Base-by-base conservation (phyloP, 441 rosid genomes). In the Aquilaria agallochum region DNA sequence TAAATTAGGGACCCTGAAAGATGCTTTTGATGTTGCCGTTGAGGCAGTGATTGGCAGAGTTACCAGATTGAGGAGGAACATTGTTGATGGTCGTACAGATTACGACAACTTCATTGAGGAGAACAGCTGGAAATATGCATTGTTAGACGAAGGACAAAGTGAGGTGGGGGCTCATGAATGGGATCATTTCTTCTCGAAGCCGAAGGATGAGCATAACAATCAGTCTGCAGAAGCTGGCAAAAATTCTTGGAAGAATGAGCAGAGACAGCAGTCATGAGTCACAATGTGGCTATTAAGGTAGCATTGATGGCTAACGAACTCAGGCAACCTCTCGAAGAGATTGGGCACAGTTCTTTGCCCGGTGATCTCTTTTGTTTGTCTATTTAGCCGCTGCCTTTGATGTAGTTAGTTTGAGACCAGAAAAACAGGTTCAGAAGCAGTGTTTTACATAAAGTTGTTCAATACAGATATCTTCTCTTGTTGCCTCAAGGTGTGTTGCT, bases 121-220 rank as follows among this genome's bases (percentile, higher is more conserved):
- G 78, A 91, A 91, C 66, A 88, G 95, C 65, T 94, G 99, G 99
- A 94, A 94, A 73, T 94, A 94, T 57, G 92, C 78, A 0, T 75
- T 94, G 77, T 65, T 94, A 64, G 99, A 94, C 44, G 92, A 86
- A 75, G 99, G 97, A 30, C 80, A 87, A 54, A 74, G 96, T 2
- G 89, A 86, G 67, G 96, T 75, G 0, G 96, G 99, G 31, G 86
- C 76, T 34, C 99, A 94, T 53, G 88, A 81, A 42, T 94, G 99
- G 99, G 99, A 94, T 62, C 97, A 97, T 2, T 94, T 94, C 87
- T 94, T 94, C 81, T 94, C 99, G 33, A 89, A 91, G 64, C 97
- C 97, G 0, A 94, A 94, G 75, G 90, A 79, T 4, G 85, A 82
- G 60, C 62, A 77, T 70, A 72, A 82, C 40, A 79, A 84, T 58